Evolutionary conservation across 2,329 filamentous ascomycete genomes (phyloP).

Genomic region (Alternaria gansuensis): DNA sequence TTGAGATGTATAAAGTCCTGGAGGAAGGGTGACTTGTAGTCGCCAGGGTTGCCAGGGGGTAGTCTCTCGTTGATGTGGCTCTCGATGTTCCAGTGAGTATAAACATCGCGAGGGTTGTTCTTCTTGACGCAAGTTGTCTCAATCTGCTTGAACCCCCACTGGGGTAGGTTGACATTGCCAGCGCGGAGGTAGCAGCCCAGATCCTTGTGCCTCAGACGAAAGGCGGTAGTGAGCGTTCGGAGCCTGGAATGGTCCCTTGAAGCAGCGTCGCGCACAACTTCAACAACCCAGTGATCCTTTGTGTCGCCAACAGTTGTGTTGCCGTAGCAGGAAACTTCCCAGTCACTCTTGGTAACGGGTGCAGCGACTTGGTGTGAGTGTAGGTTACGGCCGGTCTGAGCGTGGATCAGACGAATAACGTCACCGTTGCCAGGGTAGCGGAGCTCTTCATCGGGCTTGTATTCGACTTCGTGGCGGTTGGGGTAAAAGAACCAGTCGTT

Average conservation of each 20-base stretch:
- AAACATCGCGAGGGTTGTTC: constrained; percentile 90
- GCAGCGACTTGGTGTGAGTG: constrained; percentile 93
- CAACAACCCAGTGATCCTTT: constrained; percentile 96
- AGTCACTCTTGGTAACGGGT: constrained; percentile 86
- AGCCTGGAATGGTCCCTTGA: constrained; percentile 85
- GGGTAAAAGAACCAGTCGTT: constrained; percentile 99
- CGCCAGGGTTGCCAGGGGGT: constrained; percentile 84
- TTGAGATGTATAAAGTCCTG: constrained; percentile 98
- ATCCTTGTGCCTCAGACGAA: constrained; percentile 82
- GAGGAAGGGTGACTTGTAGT: constrained; percentile 96
- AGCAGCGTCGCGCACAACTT: constrained; percentile 88
- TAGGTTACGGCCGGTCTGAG: constrained; percentile 94
- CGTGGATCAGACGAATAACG: constrained; percentile 86
- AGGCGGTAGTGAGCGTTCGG: constrained; percentile 90
- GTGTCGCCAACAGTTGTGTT: constrained; percentile 95
- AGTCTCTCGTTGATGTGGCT: constrained; percentile 93
- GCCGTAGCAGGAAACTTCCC: constrained; percentile 94
- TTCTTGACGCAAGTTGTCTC: constrained; percentile 94
- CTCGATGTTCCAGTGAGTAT: constrained; percentile 99
- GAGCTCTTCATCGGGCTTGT: constrained; percentile 73
- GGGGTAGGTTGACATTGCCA: constrained; percentile 93
- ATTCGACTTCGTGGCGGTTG: constrained; percentile 79
- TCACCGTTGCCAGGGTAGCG: constrained; percentile 80
- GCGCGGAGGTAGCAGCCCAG: constrained; percentile 94
- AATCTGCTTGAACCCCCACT: constrained; percentile 99